A percentile compares a stretch with the other conserved stretches of the same genome.
These are phyloP conservation scores for Aureobasidium sp. DNA, from an alignment of 2,329 filamentous ascomycete genomes.

Conservation along the genomic window DNA sequence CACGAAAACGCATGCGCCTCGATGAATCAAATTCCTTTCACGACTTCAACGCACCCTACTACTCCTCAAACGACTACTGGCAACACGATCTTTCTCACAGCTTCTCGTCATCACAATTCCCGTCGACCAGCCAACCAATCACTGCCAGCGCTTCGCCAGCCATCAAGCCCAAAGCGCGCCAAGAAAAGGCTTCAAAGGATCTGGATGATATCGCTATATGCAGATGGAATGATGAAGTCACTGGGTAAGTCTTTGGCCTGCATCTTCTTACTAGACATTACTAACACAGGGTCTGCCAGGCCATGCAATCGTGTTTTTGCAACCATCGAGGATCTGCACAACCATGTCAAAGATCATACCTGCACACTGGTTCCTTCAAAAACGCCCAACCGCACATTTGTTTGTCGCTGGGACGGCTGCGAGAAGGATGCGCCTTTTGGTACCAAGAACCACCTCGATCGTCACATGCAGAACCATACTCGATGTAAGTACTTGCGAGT, in stretches of 20 bases:
- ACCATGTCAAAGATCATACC: slow-evolving; percentile 40
- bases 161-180: neutral
- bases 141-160: neutral
- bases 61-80: neutral
- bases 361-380: slow-evolving; percentile 42
- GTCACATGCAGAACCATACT: slow-evolving; percentile 58
- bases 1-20: slow-evolving; percentile 9
- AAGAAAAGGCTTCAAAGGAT: neutral
- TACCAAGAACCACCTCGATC: slow-evolving; percentile 54
- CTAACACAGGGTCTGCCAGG: neutral
- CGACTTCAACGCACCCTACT: neutral
- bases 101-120: neutral
- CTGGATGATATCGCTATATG: neutral
- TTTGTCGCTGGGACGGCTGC: slow-evolving; percentile 51
- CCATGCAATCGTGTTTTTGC: slow-evolving; percentile 28
- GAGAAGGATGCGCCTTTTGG: slow-evolving; percentile 45
- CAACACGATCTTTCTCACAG: neutral
- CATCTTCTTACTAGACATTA: neutral
- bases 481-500: slow-evolving; percentile 25
- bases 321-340: slow-evolving; percentile 44
- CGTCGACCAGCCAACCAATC: neutral
- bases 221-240: slow-evolving; percentile 8
- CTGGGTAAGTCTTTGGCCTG: neutral
- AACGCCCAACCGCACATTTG: slow-evolving; percentile 35
- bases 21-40: neutral